Percentiles rank a stretch among this genome's conserved stretches.
These are phyloP conservation scores for Capsicum pubescens DNA, from an alignment of 257 asterid species.

Conservation along the genomic window DNA sequence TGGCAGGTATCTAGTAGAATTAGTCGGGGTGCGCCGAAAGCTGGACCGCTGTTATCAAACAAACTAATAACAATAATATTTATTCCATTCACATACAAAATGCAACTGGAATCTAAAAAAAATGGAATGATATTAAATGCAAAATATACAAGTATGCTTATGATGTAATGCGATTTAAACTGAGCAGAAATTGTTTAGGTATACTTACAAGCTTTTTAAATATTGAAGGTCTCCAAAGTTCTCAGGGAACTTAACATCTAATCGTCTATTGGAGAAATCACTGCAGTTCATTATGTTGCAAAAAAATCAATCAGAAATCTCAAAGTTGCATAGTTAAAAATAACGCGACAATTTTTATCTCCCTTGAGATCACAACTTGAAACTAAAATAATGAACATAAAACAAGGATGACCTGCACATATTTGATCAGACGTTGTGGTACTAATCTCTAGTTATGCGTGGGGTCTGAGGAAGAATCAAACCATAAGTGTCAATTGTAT, in stretches of 20 bases:
- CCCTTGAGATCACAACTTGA: neutral
- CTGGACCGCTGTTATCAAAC: too few species aligned
- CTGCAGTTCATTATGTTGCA: slow-evolving; percentile 22
- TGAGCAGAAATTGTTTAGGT: neutral
- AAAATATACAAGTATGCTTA: neutral
- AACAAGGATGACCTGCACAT: slow-evolving; percentile 4
- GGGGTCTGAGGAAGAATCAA: too few species aligned
- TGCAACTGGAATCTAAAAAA: neutral
- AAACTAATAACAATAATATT: too few species aligned
- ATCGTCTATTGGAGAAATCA: neutral
- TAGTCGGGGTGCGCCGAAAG: too few species aligned
- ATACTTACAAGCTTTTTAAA: neutral
- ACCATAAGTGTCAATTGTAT: too few species aligned
- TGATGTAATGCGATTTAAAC: neutral
- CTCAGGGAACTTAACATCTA: neutral
- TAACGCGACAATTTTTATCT: too few species aligned
- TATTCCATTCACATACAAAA: neutral
- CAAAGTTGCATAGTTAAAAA: neutral
- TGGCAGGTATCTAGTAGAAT: too few species aligned
- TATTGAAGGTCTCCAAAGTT: neutral
- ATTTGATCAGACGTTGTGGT: too few species aligned
- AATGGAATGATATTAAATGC: neutral
- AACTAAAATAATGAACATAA: neutral
- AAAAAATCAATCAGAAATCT: neutral
- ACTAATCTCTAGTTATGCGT: too few species aligned